These are phyloP conservation scores for Candida silvicultrix DNA, from an alignment of 805 yeast species.

Conservation along the genomic window DNA sequence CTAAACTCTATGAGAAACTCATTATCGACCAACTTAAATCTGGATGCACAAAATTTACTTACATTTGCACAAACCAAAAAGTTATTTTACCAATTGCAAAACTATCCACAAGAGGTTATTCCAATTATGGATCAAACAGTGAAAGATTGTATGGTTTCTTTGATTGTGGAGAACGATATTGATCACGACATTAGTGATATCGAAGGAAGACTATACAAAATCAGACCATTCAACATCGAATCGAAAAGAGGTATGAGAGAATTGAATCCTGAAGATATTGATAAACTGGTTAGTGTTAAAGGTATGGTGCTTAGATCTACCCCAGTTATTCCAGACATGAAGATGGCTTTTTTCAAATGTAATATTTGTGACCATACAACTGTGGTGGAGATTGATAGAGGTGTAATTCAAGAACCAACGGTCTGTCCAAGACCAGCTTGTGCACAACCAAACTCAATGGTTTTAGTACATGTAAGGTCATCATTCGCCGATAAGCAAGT, in stretches of 20 bases:
- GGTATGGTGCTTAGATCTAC: conserved; percentile 88
- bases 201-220: conserved; percentile 77
- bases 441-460: conserved; percentile 80
- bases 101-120: conserved; percentile 94
- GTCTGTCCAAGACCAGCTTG: conserved; percentile 89
- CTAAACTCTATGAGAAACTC: conserved; percentile 68
- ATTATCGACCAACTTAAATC: conserved; percentile 76
- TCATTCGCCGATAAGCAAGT: conserved; percentile 95
- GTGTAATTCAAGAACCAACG: conserved; percentile 88
- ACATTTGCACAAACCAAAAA: conserved; percentile 72
- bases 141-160: conserved; percentile 79
- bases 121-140: conserved; percentile 97
- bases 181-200: conserved; percentile 56
- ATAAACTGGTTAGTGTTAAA: conserved; percentile 83
- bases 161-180: conserved; percentile 48
- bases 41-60: conserved; percentile 76
- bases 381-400: conserved; percentile 90
- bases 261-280: conserved; percentile 89
- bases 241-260: conserved; percentile 81
- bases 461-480: conserved; percentile 84
- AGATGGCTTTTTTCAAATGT: conserved; percentile 92
- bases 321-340: conserved; percentile 95
- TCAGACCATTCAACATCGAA: conserved; percentile 82
- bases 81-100: conserved; percentile 77
- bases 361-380: conserved; percentile 90